These are phyloP conservation scores for Dendrobium huoshanense DNA, from an alignment of 106 monocot genomes.

Conservation along the genomic window DNA sequence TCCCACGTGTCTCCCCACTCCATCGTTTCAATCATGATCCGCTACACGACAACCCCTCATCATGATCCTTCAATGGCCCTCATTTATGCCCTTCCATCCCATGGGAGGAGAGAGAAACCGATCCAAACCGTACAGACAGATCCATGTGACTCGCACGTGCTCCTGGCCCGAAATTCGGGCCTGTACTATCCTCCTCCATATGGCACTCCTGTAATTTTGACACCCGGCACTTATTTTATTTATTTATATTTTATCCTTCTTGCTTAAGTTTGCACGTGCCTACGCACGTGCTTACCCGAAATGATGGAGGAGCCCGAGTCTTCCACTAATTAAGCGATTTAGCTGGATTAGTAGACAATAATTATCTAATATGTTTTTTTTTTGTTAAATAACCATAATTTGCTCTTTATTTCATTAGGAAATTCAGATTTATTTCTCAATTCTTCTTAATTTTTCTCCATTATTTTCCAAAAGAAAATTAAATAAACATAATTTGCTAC, in stretches of 20 bases:
- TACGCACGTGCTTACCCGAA: background rate
- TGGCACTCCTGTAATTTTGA: background rate
- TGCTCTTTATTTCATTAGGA: too few relatives aligned
- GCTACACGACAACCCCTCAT: conserved; percentile 1
- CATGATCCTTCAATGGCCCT: background rate
- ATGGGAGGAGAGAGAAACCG: background rate
- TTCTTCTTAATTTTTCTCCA: too few relatives aligned
- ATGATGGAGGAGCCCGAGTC: too few relatives aligned
- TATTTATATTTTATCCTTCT: background rate
- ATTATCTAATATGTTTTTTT: too few relatives aligned
- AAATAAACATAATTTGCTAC: too few relatives aligned
- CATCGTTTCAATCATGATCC: background rate
- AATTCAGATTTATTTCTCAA: too few relatives aligned
- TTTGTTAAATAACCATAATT: too few relatives aligned
- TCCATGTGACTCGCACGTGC: background rate
- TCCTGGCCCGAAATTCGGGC: background rate
- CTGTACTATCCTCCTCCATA: background rate
- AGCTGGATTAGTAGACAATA: too few relatives aligned
- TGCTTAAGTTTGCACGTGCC: background rate
- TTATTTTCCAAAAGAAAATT: too few relatives aligned
- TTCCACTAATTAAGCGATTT: too few relatives aligned
- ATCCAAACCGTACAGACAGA: background rate
- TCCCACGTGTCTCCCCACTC: conserved; percentile 1
- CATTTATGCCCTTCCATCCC: background rate
- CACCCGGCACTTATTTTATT: background rate